These are phyloP conservation scores for Candida ficus DNA, from an alignment of 805 yeast genomes.

Conservation along the genomic window DNA sequence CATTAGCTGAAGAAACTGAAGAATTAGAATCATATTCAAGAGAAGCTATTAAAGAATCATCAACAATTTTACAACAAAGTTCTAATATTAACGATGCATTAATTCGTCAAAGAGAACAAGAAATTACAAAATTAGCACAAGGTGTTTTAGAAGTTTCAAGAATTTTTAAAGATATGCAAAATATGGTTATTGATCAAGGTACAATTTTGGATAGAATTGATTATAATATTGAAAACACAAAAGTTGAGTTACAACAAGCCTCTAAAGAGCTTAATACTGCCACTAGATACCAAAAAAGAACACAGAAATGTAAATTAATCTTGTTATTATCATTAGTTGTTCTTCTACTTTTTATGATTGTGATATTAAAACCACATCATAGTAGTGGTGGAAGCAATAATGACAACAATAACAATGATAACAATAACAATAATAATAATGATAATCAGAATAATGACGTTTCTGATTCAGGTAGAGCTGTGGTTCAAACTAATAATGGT, in stretches of 20 bases:
- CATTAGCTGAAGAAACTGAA: slow-evolving; percentile 30
- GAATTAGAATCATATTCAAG: slow-evolving; percentile 48
- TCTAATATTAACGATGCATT: slow-evolving; percentile 33
- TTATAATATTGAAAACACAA: slow-evolving; percentile 81
- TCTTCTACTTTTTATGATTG: slow-evolving; percentile 61
- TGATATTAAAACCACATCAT: slow-evolving; percentile 58
- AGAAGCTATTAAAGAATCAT: slow-evolving; percentile 47
- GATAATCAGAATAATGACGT: neutral
- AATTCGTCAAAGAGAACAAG: slow-evolving; percentile 76
- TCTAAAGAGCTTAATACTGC: slow-evolving; percentile 76
- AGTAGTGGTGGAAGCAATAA: slow-evolving; percentile 20
- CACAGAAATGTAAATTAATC: slow-evolving; percentile 87
- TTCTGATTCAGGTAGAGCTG: neutral
- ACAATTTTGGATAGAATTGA: slow-evolving; percentile 90
- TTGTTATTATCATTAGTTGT: slow-evolving; percentile 68
- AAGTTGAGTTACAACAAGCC: slow-evolving; percentile 67
- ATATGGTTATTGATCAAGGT: slow-evolving; percentile 91
- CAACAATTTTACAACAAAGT: slow-evolving; percentile 29
- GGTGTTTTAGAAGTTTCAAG: slow-evolving; percentile 92
- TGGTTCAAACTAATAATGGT: neutral
- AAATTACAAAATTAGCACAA: slow-evolving; percentile 85
- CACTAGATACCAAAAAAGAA: slow-evolving; percentile 74
- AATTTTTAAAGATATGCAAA: slow-evolving; percentile 89
- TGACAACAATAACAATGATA: slow-evolving; percentile 4
- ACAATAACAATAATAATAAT: neutral